These are phyloP conservation scores for Metahyphopichia silvanorum DNA, from an alignment of 805 yeast species.

Conservation along the genomic window DNA sequence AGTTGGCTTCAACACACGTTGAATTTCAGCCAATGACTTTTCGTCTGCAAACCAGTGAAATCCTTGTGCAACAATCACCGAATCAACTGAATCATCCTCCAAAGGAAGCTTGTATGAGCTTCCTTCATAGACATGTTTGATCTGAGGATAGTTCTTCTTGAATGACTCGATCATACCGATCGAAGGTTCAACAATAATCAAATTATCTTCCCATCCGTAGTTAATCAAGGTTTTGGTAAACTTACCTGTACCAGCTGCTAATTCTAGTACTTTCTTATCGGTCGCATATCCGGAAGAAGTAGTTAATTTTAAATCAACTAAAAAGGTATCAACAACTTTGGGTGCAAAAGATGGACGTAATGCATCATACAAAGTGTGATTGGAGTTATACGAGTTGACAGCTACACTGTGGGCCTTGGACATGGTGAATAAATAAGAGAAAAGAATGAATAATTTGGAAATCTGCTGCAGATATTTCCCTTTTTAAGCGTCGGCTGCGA, in stretches of 20 bases:
- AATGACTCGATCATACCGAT: conserved; percentile 54
- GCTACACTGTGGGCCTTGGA: conserved; percentile 32
- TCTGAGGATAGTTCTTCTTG: conserved; percentile 41
- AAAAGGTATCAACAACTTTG: conserved; percentile 38
- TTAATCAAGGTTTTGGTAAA: conserved; percentile 46
- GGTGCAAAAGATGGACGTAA: conserved; percentile 50
- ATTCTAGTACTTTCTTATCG: conserved; percentile 37
- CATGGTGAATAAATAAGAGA: not conserved
- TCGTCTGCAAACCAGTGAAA: conserved; percentile 65
- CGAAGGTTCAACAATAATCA: conserved; percentile 54
- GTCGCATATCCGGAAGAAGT: conserved; percentile 9
- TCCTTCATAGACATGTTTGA: conserved; percentile 32
- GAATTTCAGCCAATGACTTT: conserved; percentile 45
- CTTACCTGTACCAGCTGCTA: conserved; percentile 66
- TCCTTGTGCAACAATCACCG: conserved; percentile 56
- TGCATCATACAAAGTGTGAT: conserved; percentile 49
- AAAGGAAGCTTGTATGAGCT: conserved; percentile 48
- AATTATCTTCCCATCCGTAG: conserved; percentile 34
- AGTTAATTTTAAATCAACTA: conserved; percentile 32
- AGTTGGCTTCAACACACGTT: conserved; percentile 44
- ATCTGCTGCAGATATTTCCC: not conserved
- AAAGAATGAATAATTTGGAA: not conserved
- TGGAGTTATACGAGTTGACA: conserved; percentile 46
- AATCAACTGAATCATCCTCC: conserved; percentile 42
- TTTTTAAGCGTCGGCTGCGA: not conserved